Conservation (phyloP, 2,329 filamentous ascomycete genomes). For the Blastomyces emzantsi region DNA sequence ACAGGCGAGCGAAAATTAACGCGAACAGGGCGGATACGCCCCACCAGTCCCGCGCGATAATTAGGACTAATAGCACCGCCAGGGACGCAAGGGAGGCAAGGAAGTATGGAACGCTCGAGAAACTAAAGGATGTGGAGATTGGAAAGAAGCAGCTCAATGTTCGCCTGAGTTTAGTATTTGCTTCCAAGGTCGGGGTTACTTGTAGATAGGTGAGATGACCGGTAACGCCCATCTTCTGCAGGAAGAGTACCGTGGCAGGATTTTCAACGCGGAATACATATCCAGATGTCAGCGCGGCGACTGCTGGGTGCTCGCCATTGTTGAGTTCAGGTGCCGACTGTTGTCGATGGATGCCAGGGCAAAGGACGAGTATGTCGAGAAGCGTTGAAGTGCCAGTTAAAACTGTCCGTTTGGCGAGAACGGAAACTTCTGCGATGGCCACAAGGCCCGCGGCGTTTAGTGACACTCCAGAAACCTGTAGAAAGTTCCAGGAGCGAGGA, state of each 20-base stretch:
- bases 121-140: background rate
- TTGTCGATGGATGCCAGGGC: conserved; percentile 53
- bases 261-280: conserved; percentile 38
- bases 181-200: conserved; percentile 16
- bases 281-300: conserved; percentile 37
- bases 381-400: conserved; percentile 49
- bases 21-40: background rate
- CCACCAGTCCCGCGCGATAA: conserved; percentile 2
- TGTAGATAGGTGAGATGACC: conserved; percentile 50
- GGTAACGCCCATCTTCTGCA: conserved; percentile 48
- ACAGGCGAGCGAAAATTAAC: background rate
- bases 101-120: background rate
- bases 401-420: conserved; percentile 48
- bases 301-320: conserved; percentile 34
- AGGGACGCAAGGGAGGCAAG: background rate
- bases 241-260: conserved; percentile 45
- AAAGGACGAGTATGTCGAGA: conserved; percentile 50
- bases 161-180: background rate
- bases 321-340: conserved; percentile 47
- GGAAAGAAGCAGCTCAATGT: background rate
- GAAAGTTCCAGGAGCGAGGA: conserved; percentile 1
- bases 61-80: background rate
- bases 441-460: conserved; percentile 48
- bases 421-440: conserved; percentile 51
- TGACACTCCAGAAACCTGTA: conserved; percentile 21